These are phyloP conservation scores for Coccomyxa sp. DNA, from an alignment of 139 green algal species.

Conservation along the genomic window DNA sequence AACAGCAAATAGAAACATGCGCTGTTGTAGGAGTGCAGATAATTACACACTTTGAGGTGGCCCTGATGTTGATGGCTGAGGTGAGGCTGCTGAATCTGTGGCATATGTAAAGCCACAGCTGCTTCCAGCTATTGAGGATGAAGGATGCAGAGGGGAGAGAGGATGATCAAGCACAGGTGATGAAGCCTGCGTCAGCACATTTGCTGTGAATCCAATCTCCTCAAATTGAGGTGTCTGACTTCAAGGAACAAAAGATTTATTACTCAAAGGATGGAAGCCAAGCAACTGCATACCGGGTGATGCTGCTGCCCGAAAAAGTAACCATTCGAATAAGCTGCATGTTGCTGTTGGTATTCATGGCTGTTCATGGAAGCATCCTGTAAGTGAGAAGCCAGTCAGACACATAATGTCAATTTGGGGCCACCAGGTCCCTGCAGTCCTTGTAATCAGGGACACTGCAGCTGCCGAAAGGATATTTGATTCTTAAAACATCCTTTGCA, in stretches of 20 bases:
- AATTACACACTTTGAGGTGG: not conserved
- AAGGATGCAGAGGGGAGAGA: too few species aligned
- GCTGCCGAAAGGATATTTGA: not conserved
- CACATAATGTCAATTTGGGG: not conserved
- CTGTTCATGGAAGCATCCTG: not conserved
- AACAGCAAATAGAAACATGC: not conserved
- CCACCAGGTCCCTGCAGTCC: not conserved
- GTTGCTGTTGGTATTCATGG: not conserved
- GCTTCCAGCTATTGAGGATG: too few species aligned
- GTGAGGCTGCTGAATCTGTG: not conserved
- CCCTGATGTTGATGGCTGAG: not conserved
- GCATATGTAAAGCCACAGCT: too few species aligned
- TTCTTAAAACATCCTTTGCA: too few species aligned
- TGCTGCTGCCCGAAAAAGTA: not conserved
- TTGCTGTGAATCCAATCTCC: too few species aligned
- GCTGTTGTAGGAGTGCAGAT: not conserved
- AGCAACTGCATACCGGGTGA: not conserved
- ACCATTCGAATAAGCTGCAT: not conserved
- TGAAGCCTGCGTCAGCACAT: too few species aligned
- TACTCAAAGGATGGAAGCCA: not conserved
- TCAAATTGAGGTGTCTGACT: too few species aligned
- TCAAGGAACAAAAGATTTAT: too few species aligned
- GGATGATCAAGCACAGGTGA: too few species aligned
- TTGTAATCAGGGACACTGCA: not conserved
- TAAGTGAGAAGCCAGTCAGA: not conserved